Base-by-base conservation (phyloP, 148 eudicot genomes). In the Fagopyrum tataricum region DNA sequence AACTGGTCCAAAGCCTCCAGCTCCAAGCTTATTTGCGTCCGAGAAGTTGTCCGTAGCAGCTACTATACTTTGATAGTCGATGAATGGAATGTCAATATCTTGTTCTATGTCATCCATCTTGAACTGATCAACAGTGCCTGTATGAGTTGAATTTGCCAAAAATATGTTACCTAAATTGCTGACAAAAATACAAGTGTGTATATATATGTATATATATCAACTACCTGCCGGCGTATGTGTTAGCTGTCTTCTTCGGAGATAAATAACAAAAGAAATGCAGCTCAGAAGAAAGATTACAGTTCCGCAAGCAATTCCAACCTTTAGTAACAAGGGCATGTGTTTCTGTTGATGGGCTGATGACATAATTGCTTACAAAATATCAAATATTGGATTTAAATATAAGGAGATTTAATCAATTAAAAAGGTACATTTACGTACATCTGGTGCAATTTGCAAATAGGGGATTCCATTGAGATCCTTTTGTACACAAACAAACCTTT, bases 11-110 rank as follows among this genome's bases (percentile, higher is more conserved):
- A 62, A 62, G 0, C 68, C 68, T 31, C 68, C 68, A 62, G 42
- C 68, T 62, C 68, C 68, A 31, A 62, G 68, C 68, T 62, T 62
- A 26, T 62, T 62, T 31, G 42, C 40, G 6, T 26, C 68, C 0
- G 43, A 62, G 68, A 62, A 62, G 68, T 62, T 62, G n/a, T 62
- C 68, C 1, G 68, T 62, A 62, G 8, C 68, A 62, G 7, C 18
- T 12, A 62, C 17, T 62, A 62, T 62, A 37, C 18, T 62, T 31
- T 62, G 42, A 62, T 62, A 62, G 37, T 31, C 42, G 42, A 62
- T 6, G 5, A 62, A 62, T 62, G 68, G 68, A 12, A 62, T 62
- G 7, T 62, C 43, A 62, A 62, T 26, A 31, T 62, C 68, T 62
- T n/a, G n/a, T n/a, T 62, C 68, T 2, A 62, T 13, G 43, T 31